A percentile compares a stretch with the other conserved stretches of the same genome.
Conservation (phyloP, 2,329 filamentous ascomycete species). For the Hymenoscyphus fraxineus region DNA sequence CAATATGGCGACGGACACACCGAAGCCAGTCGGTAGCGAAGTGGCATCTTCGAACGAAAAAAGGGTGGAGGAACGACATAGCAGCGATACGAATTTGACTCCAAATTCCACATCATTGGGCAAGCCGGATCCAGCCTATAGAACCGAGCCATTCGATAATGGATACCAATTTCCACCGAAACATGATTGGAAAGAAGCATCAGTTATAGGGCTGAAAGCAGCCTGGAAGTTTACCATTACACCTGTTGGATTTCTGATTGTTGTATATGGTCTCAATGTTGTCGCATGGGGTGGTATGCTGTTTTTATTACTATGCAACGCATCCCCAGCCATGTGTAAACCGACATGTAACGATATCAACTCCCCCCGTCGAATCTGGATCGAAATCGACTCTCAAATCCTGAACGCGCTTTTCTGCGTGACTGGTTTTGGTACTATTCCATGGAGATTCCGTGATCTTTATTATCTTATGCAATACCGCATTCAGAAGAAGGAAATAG, state of each 20-base stretch:
- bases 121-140: constrained; percentile 18
- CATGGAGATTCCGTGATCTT: constrained; percentile 79
- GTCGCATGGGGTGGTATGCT: constrained; percentile 91
- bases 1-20: not conserved
- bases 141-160: constrained; percentile 49
- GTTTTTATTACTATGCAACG: constrained; percentile 78
- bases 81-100: constrained; percentile 24
- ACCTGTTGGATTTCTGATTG: constrained; percentile 71
- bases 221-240: constrained; percentile 74
- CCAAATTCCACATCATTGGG: constrained; percentile 15
- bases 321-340: constrained; percentile 67
- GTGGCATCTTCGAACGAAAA: constrained; percentile 11
- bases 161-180: constrained; percentile 63
- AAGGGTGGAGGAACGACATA: constrained; percentile 18
- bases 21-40: constrained; percentile 12
- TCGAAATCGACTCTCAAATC: constrained; percentile 81
- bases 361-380: constrained; percentile 76
- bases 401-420: constrained; percentile 83
- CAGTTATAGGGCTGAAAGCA: constrained; percentile 52
- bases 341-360: constrained; percentile 67
- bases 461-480: constrained; percentile 69
- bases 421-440: constrained; percentile 77
- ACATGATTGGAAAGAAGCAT: constrained; percentile 56
- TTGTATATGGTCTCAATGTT: constrained; percentile 75
- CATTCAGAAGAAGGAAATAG: constrained; percentile 47